Percentiles rank a stretch among this genome's conserved stretches.
Evolutionary conservation across 441 rosid genomes (phyloP).

Genomic region (Gossypium davidsonii): DNA sequence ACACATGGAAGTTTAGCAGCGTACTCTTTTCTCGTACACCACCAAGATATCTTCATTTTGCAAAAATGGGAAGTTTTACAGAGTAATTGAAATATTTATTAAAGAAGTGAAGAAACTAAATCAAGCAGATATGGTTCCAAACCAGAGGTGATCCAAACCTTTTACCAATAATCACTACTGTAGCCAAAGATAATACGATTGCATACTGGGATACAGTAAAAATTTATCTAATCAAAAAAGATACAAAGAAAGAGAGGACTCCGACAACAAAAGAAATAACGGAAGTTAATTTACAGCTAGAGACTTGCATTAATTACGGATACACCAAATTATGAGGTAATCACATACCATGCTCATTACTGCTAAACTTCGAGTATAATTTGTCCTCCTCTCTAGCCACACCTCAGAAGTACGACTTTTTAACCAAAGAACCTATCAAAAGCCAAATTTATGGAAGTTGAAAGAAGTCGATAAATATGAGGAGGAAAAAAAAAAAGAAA

Average conservation of each 20-base stretch:
- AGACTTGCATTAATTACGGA: background rate
- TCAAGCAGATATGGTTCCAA: background rate
- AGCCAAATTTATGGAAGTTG: constrained; percentile 15
- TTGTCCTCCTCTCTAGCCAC: constrained; percentile 98
- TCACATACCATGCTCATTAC: constrained; percentile 97
- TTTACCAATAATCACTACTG: background rate
- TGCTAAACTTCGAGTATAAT: constrained; percentile 95
- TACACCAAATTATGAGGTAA: constrained; percentile 6
- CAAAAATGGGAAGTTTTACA: background rate
- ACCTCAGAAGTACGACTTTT: constrained; percentile 98
- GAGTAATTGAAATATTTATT: background rate
- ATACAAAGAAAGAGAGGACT: background rate
- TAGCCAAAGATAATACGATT: background rate
- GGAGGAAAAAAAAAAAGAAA: background rate
- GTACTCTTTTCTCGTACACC: background rate
- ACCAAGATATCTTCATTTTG: background rate
- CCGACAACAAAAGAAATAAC: background rate
- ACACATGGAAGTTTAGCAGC: background rate
- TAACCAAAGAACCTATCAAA: constrained; percentile 90
- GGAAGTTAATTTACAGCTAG: background rate
- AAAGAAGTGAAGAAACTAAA: background rate
- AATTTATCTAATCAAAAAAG: background rate
- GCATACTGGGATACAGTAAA: background rate
- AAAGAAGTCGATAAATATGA: constrained; percentile 7
- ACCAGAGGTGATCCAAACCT: background rate